Conservation (phyloP, 2,329 filamentous ascomycete genomes). For the Fragosphaeria purpurea region DNA sequence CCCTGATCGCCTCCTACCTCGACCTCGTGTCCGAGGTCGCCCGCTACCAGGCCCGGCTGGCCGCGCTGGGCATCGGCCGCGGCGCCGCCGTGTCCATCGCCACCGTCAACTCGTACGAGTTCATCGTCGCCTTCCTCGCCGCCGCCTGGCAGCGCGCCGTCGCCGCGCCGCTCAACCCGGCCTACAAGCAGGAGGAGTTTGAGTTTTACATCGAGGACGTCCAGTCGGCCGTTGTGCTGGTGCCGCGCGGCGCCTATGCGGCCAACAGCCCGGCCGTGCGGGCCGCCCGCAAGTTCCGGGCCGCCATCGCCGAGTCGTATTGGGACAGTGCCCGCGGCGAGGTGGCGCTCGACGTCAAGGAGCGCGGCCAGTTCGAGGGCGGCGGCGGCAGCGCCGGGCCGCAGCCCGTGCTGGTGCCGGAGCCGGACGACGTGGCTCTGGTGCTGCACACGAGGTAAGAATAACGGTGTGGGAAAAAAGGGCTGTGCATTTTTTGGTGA, state of each 20-base stretch:
- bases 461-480: no score
- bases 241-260: conserved; percentile 60
- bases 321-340: conserved; percentile 56
- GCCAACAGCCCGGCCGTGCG: conserved; percentile 61
- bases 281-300: conserved; percentile 68
- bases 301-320: conserved; percentile 80
- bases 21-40: conserved; percentile 56
- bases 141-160: conserved; percentile 74
- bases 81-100: conserved; percentile 72
- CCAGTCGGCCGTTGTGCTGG: conserved; percentile 66
- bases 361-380: conserved; percentile 54
- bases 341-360: conserved; percentile 69
- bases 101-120: conserved; percentile 75
- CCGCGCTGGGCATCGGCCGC: conserved; percentile 59
- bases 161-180: conserved; percentile 77
- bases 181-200: conserved; percentile 83
- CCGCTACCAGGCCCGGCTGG: conserved; percentile 68
- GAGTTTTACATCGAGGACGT: conserved; percentile 89
- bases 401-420: conserved; percentile 35
- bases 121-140: conserved; percentile 80
- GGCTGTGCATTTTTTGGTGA: no score
- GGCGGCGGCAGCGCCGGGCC: conserved; percentile 16
- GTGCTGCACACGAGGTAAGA: conserved; percentile 63
- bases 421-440: conserved; percentile 70
- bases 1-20: conserved; percentile 57